Conservation (phyloP, 2,329 filamentous ascomycete species). For the Ceratocystis colombiana region DNA sequence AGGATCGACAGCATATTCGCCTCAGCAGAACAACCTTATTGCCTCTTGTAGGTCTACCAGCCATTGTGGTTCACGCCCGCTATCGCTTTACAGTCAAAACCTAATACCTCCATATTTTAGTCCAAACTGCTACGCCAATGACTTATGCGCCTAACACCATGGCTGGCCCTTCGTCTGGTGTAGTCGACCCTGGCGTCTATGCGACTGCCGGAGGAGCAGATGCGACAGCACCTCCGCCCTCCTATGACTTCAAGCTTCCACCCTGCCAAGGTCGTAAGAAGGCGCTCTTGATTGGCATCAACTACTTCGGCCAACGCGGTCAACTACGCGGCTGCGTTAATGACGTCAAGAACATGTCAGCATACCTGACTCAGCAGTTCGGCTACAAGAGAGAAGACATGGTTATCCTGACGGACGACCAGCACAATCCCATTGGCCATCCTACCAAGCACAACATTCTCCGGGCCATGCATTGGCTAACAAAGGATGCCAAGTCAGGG, state of each 20-base stretch:
- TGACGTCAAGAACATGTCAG: slow-evolving; percentile 94
- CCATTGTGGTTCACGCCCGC: not conserved
- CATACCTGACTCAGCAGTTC: slow-evolving; percentile 78
- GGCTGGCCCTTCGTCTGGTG: slow-evolving; percentile 34
- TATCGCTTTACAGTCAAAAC: not conserved
- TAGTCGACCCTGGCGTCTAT: slow-evolving; percentile 49
- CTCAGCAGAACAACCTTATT: slow-evolving; percentile 13
- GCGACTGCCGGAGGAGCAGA: slow-evolving; percentile 24
- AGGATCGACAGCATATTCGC: slow-evolving; percentile 15
- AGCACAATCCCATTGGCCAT: slow-evolving; percentile 94
- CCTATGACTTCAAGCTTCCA: slow-evolving; percentile 9
- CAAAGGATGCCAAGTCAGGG: slow-evolving; percentile 84
- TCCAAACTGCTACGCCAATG: slow-evolving; percentile 8
- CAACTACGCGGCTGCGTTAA: slow-evolving; percentile 93
- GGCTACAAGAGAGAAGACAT: slow-evolving; percentile 93
- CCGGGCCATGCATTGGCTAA: slow-evolving; percentile 93
- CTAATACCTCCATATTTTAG: slow-evolving; percentile 34
- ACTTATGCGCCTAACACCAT: not conserved
- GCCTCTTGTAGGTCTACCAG: slow-evolving; percentile 2
- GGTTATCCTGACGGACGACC: slow-evolving; percentile 92
- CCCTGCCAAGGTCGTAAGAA: slow-evolving; percentile 74
- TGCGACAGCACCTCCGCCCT: slow-evolving; percentile 48
- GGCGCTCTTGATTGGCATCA: slow-evolving; percentile 86
- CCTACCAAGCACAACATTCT: slow-evolving; percentile 93
- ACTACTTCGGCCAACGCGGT: slow-evolving; percentile 88